These are phyloP conservation scores for Podaxis sp. DNA, from an alignment of 768 basidiomycete species.

Conservation along the genomic window DNA sequence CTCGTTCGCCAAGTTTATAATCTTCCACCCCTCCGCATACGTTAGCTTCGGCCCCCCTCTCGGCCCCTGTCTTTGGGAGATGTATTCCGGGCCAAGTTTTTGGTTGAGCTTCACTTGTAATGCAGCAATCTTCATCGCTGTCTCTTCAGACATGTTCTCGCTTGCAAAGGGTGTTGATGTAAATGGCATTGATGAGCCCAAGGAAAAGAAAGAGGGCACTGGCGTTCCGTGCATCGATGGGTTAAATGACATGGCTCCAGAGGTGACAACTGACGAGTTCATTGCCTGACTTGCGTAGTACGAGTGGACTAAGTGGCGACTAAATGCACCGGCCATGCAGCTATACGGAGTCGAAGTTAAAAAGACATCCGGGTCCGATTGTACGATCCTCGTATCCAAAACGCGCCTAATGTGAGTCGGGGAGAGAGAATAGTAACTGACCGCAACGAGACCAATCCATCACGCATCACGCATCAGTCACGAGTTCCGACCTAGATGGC, in stretches of 20 bases:
- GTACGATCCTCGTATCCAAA: slow-evolving; percentile 2
- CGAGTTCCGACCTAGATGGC: neutral
- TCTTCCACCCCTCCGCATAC: slow-evolving; percentile 97
- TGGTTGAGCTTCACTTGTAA: slow-evolving; percentile 81
- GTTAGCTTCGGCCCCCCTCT: slow-evolving; percentile 84
- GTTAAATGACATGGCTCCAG: slow-evolving; percentile 60
- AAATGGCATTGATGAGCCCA: slow-evolving; percentile 15
- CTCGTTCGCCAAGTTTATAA: slow-evolving; percentile 96
- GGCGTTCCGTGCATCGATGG: slow-evolving; percentile 53
- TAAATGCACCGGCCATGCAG: slow-evolving; percentile 55
- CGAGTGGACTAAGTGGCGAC: slow-evolving; percentile 52
- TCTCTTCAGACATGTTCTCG: slow-evolving; percentile 53
- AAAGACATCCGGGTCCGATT: neutral
- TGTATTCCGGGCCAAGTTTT: slow-evolving; percentile 91
- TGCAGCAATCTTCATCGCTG: slow-evolving; percentile 59
- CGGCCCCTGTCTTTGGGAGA: slow-evolving; percentile 86
- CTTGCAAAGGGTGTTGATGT: slow-evolving; percentile 13
- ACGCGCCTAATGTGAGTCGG: neutral
- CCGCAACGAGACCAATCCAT: neutral
- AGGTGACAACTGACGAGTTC: slow-evolving; percentile 33
- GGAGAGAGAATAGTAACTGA: neutral
- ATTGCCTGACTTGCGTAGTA: slow-evolving; percentile 32
- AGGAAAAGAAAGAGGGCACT: slow-evolving; percentile 27
- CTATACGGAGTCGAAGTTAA: neutral
- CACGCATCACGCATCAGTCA: slow-evolving; percentile 1